phyloP scores from a whole-genome alignment of 2,329 filamentous ascomycete species.

The Trichocomaceae sp. region DNA sequence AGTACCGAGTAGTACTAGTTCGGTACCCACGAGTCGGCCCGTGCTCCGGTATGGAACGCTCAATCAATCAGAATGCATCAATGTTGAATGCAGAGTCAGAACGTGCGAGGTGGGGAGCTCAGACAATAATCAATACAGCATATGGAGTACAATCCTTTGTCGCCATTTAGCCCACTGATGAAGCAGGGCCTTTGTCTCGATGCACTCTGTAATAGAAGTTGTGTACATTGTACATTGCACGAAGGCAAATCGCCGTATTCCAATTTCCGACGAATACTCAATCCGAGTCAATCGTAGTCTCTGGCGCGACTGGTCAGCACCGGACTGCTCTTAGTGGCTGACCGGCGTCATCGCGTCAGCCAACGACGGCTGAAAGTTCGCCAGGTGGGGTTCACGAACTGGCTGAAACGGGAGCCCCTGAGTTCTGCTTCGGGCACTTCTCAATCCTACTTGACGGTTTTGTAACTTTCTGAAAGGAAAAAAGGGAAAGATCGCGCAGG shows the following conservation, averaged over 20 bases:
- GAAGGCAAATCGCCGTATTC: not conserved
- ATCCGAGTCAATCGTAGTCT: not conserved
- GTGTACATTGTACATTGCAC: not conserved
- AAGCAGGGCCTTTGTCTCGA: not conserved
- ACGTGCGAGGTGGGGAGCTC: not conserved
- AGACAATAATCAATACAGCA: too few species aligned
- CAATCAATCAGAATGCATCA: too few species aligned
- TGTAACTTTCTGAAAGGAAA: not conserved
- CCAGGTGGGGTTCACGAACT: constrained; percentile 10
- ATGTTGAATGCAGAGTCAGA: not conserved
- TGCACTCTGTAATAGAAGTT: too few species aligned
- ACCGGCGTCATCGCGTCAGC: constrained; percentile 9
- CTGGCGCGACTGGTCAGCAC: not conserved
- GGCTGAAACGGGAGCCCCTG: constrained; percentile 14
- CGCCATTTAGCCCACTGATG: too few species aligned
- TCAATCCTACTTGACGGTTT: not conserved
- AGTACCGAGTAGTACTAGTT: too few species aligned
- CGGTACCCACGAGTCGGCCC: not conserved
- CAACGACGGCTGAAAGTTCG: constrained; percentile 7
- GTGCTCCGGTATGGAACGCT: not conserved
- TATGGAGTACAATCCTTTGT: too few species aligned
- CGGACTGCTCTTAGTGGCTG: constrained; percentile 12
- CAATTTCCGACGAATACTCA: not conserved
- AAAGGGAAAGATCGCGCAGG: not conserved
- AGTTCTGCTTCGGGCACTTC: constrained; percentile 1